Evolutionary conservation across 2,329 filamentous ascomycete species (phyloP).

Genomic region (Neocucurbitaria cava): DNA sequence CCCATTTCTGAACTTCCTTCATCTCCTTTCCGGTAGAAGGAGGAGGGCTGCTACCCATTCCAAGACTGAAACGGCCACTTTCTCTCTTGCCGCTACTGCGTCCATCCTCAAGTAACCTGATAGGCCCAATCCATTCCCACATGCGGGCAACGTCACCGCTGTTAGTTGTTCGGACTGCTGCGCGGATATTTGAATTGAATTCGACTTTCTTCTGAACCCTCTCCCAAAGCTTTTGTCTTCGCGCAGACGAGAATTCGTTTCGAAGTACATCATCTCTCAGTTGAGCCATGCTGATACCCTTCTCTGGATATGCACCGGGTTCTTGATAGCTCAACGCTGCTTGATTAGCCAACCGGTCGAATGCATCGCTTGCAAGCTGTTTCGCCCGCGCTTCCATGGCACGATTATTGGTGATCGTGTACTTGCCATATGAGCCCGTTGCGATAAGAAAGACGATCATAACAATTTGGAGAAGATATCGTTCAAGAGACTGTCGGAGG

Average conservation of each 20-base stretch:
- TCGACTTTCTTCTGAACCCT: conserved; percentile 86
- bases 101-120: conserved; percentile 56
- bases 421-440: conserved; percentile 66
- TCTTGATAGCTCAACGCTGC: conserved; percentile 77
- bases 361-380: conserved; percentile 79
- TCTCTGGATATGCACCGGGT: conserved; percentile 69
- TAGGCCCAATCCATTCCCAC: conserved; percentile 73
- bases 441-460: conserved; percentile 59
- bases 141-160: conserved; percentile 64
- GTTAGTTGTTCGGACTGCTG: conserved; percentile 70
- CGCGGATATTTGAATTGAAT: conserved; percentile 89
- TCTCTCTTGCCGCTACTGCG: conserved; percentile 38
- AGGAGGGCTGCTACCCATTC: conserved; percentile 40
- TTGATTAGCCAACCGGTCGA: conserved; percentile 82
- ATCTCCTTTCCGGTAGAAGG: conserved; percentile 34
- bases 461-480: conserved; percentile 85
- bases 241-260: conserved; percentile 75
- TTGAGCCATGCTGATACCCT: conserved; percentile 86
- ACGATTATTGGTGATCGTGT: conserved; percentile 67
- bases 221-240: conserved; percentile 84
- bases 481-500: conserved; percentile 79
- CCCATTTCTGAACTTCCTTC: conserved; percentile 51
- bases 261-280: conserved; percentile 89
- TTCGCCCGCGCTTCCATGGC: conserved; percentile 78
- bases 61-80: conserved; percentile 42